These are phyloP conservation scores for Chlamydomonas sp. DNA, from an alignment of 139 green algal genomes.

Conservation along the genomic window DNA sequence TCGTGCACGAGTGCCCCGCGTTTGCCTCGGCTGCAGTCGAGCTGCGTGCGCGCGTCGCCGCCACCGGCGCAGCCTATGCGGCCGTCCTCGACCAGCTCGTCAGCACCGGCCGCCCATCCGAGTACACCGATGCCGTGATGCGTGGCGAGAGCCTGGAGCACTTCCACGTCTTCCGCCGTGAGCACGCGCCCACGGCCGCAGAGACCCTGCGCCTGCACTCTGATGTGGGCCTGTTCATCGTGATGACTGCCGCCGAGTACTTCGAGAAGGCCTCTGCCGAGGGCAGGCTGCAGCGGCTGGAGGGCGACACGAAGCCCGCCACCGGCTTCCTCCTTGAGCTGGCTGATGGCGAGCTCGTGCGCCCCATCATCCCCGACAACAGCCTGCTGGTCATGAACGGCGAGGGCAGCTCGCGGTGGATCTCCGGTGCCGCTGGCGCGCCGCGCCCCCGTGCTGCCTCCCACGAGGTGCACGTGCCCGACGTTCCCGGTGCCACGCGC, in stretches of 20 bases:
- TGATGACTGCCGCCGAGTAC: conserved; percentile 26
- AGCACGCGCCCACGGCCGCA: no score
- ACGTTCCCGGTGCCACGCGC: neutral
- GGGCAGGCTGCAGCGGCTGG: neutral
- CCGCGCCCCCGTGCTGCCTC: conserved; percentile 3
- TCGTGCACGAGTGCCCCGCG: neutral
- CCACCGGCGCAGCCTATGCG: conserved; percentile 10
- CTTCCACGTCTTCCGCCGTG: no score
- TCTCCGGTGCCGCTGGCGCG: neutral
- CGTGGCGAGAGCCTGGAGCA: no score
- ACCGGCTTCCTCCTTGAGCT: conserved; percentile 18
- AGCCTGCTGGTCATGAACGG: conserved; percentile 29
- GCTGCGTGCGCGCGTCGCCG: conserved; percentile 8
- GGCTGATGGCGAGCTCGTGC: conserved; percentile 11
- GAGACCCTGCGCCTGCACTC: no score
- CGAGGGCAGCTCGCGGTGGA: conserved; percentile 19
- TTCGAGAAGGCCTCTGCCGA: neutral
- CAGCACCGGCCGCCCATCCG: neutral
- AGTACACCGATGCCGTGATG: no score
- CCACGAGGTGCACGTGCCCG: conserved; percentile 16
- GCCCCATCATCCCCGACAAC: conserved; percentile 11
- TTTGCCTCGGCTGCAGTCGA: neutral
- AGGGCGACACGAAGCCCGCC: neutral
- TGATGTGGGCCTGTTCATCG: conserved; percentile 25
- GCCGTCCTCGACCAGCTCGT: conserved; percentile 15